phyloP scores from a whole-genome alignment of 164 flowering plant genomes.

The Litsea cubeba region DNA sequence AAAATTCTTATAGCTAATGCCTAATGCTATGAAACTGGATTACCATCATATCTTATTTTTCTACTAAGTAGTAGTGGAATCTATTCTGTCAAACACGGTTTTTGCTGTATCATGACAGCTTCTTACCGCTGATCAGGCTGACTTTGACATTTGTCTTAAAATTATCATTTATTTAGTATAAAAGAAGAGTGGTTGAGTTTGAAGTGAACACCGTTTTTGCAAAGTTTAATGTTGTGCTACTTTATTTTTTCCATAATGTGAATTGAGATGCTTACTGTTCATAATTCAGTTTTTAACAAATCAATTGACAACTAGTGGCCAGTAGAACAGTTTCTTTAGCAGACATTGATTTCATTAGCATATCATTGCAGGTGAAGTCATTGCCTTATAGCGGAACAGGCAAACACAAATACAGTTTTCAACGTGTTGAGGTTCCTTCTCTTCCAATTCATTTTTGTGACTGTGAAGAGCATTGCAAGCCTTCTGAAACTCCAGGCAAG shows the following conservation, averaged over 20 bases:
- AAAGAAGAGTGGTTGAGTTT: background rate
- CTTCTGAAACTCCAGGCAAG: constrained; percentile 17
- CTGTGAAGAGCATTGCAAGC: constrained; percentile 69
- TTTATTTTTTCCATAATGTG: background rate
- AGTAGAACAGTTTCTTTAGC: background rate
- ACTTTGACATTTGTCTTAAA: too few species aligned
- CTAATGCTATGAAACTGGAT: background rate
- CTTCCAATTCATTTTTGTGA: constrained; percentile 80
- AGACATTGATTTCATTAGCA: background rate
- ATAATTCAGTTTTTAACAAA: background rate
- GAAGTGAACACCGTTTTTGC: background rate
- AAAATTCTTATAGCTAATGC: background rate
- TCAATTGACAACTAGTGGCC: background rate
- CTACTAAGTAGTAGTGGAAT: too few species aligned
- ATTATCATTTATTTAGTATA: too few species aligned
- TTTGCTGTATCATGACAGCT: too few species aligned
- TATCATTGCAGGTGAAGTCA: constrained; percentile 49
- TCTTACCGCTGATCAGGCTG: too few species aligned
- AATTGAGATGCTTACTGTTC: background rate
- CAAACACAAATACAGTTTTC: constrained; percentile 95
- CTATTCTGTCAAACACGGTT: too few species aligned
- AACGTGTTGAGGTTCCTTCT: constrained; percentile 57
- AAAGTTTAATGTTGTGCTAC: background rate
- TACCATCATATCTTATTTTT: background rate
- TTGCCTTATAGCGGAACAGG: constrained; percentile 75